These are phyloP conservation scores for Alnus glutinosa DNA, from an alignment of 306 rosid species.

Conservation along the genomic window DNA sequence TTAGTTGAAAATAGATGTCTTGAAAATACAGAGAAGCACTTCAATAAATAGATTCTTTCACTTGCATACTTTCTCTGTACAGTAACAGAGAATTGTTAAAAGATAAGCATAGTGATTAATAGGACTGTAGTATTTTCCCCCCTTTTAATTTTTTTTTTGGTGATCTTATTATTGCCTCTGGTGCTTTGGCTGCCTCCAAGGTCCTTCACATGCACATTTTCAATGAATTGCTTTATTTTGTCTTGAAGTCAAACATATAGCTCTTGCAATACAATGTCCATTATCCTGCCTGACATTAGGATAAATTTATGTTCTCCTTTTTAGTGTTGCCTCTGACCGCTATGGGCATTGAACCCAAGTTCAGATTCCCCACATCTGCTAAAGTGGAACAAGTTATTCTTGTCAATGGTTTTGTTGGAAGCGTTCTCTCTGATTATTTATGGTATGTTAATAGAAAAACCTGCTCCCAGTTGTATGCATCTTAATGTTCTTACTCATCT, in stretches of 20 bases:
- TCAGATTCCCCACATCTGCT: conserved; percentile 26
- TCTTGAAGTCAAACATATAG: neutral
- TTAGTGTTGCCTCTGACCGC: conserved; percentile 35
- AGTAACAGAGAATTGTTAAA: too few species aligned
- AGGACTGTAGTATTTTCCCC: neutral
- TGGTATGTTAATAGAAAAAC: conserved; percentile 17
- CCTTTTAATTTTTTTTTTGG: too few species aligned
- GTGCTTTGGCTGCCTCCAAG: neutral
- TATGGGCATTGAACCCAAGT: conserved; percentile 38
- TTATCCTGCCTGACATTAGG: conserved; percentile 5
- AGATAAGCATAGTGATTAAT: neutral
- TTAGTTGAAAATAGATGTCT: too few species aligned
- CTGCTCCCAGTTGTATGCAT: neutral
- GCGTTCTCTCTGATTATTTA: conserved; percentile 36
- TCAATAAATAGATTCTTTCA: too few species aligned
- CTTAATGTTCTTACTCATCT: neutral
- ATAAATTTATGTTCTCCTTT: neutral
- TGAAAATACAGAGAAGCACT: too few species aligned
- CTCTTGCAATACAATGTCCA: neutral
- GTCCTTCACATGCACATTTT: neutral
- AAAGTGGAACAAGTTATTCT: conserved; percentile 28
- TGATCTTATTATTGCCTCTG: neutral
- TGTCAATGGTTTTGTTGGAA: conserved; percentile 36
- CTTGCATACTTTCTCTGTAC: too few species aligned
- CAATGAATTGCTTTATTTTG: neutral